These are phyloP conservation scores for Podospora bellae-mahoneyi DNA, from an alignment of 495 filamentous ascomycete species.

Conservation along the genomic window DNA sequence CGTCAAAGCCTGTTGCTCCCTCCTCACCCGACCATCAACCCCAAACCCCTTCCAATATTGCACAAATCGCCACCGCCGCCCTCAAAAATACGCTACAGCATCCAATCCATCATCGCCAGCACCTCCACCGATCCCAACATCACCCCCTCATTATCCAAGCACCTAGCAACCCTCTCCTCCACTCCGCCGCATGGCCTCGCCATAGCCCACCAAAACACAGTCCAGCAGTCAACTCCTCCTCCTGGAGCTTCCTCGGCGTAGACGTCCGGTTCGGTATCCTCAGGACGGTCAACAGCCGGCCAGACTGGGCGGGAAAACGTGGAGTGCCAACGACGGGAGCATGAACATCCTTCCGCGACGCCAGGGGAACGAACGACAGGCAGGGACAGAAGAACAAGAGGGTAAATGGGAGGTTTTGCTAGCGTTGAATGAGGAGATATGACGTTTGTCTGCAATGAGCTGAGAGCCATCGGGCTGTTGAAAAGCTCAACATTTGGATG, in stretches of 20 bases:
- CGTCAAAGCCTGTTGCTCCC: neutral
- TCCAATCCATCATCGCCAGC: neutral
- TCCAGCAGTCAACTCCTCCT: neutral
- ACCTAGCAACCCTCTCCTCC: neutral
- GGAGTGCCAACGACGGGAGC: neutral
- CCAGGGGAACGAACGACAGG: neutral
- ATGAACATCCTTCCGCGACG: slow-evolving; percentile 1
- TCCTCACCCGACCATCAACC: too few species aligned
- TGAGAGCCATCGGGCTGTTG: neutral
- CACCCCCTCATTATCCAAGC: neutral
- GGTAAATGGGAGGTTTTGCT: slow-evolving; percentile 1
- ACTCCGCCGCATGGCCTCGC: neutral
- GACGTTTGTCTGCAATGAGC: neutral
- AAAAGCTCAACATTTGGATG: neutral
- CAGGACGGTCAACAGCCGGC: neutral
- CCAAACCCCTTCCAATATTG: neutral
- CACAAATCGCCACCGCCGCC: neutral
- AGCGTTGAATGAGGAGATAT: neutral
- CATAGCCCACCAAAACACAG: neutral
- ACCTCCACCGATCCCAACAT: neutral
- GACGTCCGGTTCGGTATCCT: neutral
- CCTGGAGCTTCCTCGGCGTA: neutral
- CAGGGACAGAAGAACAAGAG: neutral
- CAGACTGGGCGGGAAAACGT: neutral
- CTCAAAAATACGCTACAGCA: neutral